Evolutionary conservation across 352 stramenopile species (phyloP).

Genomic region (Blastocystis sp.): DNA sequence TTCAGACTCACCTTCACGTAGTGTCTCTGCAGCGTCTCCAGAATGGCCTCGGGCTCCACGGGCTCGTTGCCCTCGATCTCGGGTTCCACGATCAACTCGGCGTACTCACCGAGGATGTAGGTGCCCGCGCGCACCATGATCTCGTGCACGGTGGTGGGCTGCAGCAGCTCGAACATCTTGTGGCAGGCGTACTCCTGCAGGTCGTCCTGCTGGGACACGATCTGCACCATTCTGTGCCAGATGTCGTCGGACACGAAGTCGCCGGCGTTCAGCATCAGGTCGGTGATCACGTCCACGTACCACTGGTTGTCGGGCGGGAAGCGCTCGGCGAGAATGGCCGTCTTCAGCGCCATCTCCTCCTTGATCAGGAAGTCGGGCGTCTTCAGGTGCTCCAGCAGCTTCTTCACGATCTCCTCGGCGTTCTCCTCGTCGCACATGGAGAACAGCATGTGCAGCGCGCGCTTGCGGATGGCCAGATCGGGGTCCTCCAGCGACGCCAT

Average conservation of each 20-base stretch:
- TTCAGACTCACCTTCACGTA: slow-evolving; percentile 81
- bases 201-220: slow-evolving; percentile 94
- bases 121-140: slow-evolving; percentile 87
- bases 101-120: slow-evolving; percentile 95
- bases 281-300: slow-evolving; percentile 96
- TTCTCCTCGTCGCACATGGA: slow-evolving; percentile 93
- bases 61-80: slow-evolving; percentile 69
- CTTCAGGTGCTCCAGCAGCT: slow-evolving; percentile 89
- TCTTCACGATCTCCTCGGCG: slow-evolving; percentile 89
- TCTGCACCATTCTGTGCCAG: slow-evolving; percentile 96
- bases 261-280: slow-evolving; percentile 90
- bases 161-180: slow-evolving; percentile 88
- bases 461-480: slow-evolving; percentile 89
- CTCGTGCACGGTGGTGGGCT: slow-evolving; percentile 87
- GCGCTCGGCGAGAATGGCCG: slow-evolving; percentile 94
- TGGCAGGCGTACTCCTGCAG: slow-evolving; percentile 89
- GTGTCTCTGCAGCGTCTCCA: slow-evolving; percentile 92
- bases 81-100: slow-evolving; percentile 85
- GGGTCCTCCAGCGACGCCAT: slow-evolving; percentile 91
- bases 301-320: slow-evolving; percentile 89
- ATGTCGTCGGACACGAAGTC: slow-evolving; percentile 84
- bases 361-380: slow-evolving; percentile 87
- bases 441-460: slow-evolving; percentile 92
- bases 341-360: slow-evolving; percentile 95
- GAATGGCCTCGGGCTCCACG: slow-evolving; percentile 61